Evolutionary conservation across 352 stramenopile genomes (phyloP).

Genomic region (Phytophthora lateralis): DNA sequence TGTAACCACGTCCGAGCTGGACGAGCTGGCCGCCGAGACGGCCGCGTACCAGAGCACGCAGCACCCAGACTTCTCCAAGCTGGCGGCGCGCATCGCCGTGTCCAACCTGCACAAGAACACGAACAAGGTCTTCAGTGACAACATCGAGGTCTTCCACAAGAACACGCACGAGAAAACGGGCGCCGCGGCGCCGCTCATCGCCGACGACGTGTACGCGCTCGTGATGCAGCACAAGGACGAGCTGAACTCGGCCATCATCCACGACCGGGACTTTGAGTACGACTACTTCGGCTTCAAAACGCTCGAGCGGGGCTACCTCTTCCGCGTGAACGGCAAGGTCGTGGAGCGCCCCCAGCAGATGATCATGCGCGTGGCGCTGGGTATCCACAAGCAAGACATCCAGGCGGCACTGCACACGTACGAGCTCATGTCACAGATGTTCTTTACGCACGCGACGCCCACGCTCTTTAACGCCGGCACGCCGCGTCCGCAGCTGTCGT

Average conservation of each 20-base stretch:
- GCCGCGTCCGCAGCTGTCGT: conserved; percentile 97
- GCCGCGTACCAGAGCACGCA: conserved; percentile 97
- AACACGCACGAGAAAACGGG: conserved; percentile 98
- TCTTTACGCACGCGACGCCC: conserved; percentile 98
- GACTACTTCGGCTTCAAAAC: conserved; percentile 99
- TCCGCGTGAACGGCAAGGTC: conserved; percentile 96
- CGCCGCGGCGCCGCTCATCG: conserved; percentile 92
- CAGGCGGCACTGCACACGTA: conserved; percentile 96
- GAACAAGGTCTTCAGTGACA: conserved; percentile 94
- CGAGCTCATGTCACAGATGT: conserved; percentile 96
- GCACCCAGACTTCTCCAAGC: conserved; percentile 98
- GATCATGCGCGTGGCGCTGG: conserved; percentile 98
- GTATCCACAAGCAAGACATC: conserved; percentile 98
- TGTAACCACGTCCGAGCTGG: conserved; percentile 98
- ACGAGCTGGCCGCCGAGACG: conserved; percentile 98
- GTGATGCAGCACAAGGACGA: conserved; percentile 95
- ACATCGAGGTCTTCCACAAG: conserved; percentile 93
- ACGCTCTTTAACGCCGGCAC: conserved; percentile 99
- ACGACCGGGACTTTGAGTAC: conserved; percentile 99
- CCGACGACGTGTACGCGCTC: conserved; percentile 95
- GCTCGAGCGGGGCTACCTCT: conserved; percentile 96
- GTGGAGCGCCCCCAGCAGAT: conserved; percentile 98
- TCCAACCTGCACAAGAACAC: conserved; percentile 99
- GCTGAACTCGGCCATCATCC: conserved; percentile 97
- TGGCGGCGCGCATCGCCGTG: conserved; percentile 98